Percentiles rank a stretch among this genome's conserved stretches.
These are phyloP conservation scores for Phialemonium atrogriseum DNA, from an alignment of 2,329 filamentous ascomycete genomes.

Conservation along the genomic window DNA sequence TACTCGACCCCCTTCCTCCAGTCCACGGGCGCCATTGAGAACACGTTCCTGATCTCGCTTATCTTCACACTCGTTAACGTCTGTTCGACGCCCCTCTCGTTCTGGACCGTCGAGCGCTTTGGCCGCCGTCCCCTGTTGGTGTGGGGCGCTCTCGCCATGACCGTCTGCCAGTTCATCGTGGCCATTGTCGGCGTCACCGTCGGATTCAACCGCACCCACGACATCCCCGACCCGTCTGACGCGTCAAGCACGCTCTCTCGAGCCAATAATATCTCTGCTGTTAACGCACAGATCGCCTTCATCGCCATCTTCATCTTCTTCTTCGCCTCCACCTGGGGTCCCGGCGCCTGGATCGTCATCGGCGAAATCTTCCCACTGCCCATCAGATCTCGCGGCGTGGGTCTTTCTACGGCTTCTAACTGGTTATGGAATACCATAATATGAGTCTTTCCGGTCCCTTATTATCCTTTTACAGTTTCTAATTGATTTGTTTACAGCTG, in stretches of 20 bases:
- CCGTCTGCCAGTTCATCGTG: constrained; percentile 80
- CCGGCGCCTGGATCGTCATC: constrained; percentile 72
- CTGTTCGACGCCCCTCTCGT: constrained; percentile 74
- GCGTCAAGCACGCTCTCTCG: constrained; percentile 25
- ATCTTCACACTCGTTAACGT: constrained; percentile 88
- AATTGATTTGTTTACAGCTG: constrained; percentile 20
- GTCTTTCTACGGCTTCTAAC: constrained; percentile 79
- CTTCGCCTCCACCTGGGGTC: constrained; percentile 86
- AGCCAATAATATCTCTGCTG: constrained; percentile 48
- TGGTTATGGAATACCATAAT: constrained; percentile 74
- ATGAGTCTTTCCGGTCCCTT: too few relatives aligned
- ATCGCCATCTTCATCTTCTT: constrained; percentile 91
- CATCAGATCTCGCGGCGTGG: constrained; percentile 81
- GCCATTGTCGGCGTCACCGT: constrained; percentile 64
- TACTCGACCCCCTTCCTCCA: constrained; percentile 80
- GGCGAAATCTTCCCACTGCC: constrained; percentile 87
- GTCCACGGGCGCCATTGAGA: constrained; percentile 63
- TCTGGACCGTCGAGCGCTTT: constrained; percentile 75
- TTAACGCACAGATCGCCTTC: constrained; percentile 71
- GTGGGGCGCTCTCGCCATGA: constrained; percentile 72
- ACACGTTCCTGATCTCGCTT: constrained; percentile 76
- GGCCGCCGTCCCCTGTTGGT: constrained; percentile 77
- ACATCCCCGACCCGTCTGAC: constrained; percentile 35
- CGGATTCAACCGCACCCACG: constrained; percentile 43
- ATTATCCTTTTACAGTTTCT: not conserved